A percentile compares a stretch with the other conserved stretches of the same genome.
Evolutionary conservation across 352 stramenopile genomes (phyloP).

Genomic region (Elongisporangium anandrum): DNA sequence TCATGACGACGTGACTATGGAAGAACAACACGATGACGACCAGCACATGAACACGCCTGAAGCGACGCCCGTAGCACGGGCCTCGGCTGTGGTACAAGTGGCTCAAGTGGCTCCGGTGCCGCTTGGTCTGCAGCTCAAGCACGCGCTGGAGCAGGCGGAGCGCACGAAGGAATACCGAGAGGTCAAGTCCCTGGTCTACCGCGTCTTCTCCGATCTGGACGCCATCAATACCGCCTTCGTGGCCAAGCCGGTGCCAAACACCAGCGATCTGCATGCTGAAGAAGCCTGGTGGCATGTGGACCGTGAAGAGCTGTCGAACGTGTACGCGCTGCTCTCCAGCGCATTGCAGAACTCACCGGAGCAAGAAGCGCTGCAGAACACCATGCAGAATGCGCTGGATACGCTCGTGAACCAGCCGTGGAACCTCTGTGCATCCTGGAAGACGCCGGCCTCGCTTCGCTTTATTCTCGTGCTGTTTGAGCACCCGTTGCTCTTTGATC

Average conservation of each 20-base stretch:
- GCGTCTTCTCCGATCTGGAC: constrained; percentile 62
- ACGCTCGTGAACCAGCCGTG: constrained; percentile 66
- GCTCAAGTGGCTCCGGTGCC: constrained; percentile 4
- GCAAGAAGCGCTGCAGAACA: constrained; percentile 58
- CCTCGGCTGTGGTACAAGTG: not conserved
- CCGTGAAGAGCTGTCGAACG: constrained; percentile 27
- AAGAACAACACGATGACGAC: constrained; percentile 9
- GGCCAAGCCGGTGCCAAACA: not conserved
- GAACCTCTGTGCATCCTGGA: constrained; percentile 75
- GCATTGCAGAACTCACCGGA: constrained; percentile 14
- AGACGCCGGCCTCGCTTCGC: constrained; percentile 28
- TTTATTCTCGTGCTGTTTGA: constrained; percentile 78
- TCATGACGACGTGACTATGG: constrained; percentile 45
- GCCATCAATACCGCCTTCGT: constrained; percentile 52
- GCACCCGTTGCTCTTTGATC: constrained; percentile 70
- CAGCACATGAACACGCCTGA: not conserved
- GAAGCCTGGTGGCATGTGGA: constrained; percentile 55
- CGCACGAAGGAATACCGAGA: constrained; percentile 41
- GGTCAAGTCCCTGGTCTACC: constrained; percentile 65
- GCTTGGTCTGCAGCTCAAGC: constrained; percentile 39
- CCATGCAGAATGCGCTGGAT: constrained; percentile 63
- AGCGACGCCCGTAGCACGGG: not conserved
- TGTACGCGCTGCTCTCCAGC: constrained; percentile 41
- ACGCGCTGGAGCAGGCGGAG: constrained; percentile 28
- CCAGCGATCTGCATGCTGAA: constrained; percentile 6